These are phyloP conservation scores for Trichoderma asperelloides DNA, from an alignment of 495 filamentous ascomycete species.

Conservation along the genomic window DNA sequence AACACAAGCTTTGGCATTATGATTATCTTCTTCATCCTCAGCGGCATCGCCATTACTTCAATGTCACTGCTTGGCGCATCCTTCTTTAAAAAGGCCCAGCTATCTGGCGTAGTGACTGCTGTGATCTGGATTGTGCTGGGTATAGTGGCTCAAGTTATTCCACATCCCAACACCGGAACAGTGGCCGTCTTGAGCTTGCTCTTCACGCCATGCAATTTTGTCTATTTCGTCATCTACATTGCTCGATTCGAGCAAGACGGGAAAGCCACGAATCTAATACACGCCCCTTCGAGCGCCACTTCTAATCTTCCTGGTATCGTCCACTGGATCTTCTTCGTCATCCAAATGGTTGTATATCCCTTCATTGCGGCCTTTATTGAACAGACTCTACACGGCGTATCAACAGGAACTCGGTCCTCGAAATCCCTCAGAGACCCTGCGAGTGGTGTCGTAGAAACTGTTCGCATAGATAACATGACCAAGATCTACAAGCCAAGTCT, in stretches of 20 bases:
- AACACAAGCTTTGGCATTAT: constrained; percentile 43
- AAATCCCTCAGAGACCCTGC: constrained; percentile 5
- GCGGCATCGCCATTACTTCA: constrained; percentile 48
- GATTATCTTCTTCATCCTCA: constrained; percentile 45
- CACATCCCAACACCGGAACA: constrained; percentile 29
- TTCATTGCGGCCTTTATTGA: constrained; percentile 55
- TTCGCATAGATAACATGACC: constrained; percentile 46
- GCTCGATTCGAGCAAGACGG: constrained; percentile 47
- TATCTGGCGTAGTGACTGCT: constrained; percentile 50
- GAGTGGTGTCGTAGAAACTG: constrained; percentile 26
- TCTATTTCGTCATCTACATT: constrained; percentile 51
- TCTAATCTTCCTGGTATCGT: constrained; percentile 47
- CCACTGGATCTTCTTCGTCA: constrained; percentile 48
- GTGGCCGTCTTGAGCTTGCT: constrained; percentile 48
- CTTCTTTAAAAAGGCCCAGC: constrained; percentile 58
- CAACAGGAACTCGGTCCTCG: constrained; percentile 38
- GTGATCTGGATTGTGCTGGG: constrained; percentile 49
- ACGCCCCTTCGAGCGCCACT: constrained; percentile 35
- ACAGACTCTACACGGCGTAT: constrained; percentile 52
- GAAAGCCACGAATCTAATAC: constrained; percentile 38
- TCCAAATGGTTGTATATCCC: constrained; percentile 57
- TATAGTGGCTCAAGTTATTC: constrained; percentile 45
- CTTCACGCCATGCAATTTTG: constrained; percentile 60
- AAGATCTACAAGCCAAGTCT: constrained; percentile 55
- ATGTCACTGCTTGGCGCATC: constrained; percentile 51